A percentile compares a stretch with the other conserved stretches of the same genome.
These are phyloP conservation scores for Arabidopsis suecica DNA, from an alignment of 345 rosid species.

Conservation along the genomic window DNA sequence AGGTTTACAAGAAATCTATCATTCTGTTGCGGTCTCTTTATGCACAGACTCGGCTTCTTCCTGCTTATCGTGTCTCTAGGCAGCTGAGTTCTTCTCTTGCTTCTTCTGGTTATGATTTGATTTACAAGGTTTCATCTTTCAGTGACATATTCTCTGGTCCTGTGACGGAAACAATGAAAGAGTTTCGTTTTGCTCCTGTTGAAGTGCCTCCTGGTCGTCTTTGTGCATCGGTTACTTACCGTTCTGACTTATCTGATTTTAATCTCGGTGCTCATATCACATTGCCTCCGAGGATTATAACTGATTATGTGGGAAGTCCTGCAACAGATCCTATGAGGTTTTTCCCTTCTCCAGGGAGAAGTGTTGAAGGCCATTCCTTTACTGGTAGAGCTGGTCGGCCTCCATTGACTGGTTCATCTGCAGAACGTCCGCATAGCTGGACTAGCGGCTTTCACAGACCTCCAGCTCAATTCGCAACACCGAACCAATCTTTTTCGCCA, in stretches of 20 bases:
- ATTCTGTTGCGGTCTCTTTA: conserved; percentile 74
- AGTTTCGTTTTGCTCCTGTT: conserved; percentile 67
- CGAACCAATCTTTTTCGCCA: conserved; percentile 62
- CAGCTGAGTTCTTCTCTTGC: conserved; percentile 67
- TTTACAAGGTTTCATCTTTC: conserved; percentile 86
- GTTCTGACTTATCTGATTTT: conserved; percentile 67
- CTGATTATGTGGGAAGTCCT: conserved; percentile 91
- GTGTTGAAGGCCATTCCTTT: conserved; percentile 61
- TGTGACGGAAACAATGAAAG: conserved; percentile 63
- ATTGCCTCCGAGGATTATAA: conserved; percentile 74
- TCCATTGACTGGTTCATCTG: conserved; percentile 56
- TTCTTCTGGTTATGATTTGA: conserved; percentile 62
- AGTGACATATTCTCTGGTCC: conserved; percentile 67
- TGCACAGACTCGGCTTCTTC: conserved; percentile 78
- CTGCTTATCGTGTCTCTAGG: conserved; percentile 73
- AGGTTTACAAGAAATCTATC: conserved; percentile 81
- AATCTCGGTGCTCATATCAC: conserved; percentile 66
- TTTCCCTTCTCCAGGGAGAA: conserved; percentile 70
- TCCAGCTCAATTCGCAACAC: conserved; percentile 44
- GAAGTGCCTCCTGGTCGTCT: conserved; percentile 84
- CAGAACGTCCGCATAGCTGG: conserved; percentile 89
- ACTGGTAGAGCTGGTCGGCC: conserved; percentile 58
- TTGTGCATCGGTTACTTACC: conserved; percentile 67
- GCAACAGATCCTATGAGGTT: conserved; percentile 77
- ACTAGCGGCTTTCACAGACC: conserved; percentile 79